Conservation (phyloP, 768 basidiomycete genomes). For the Russula vinacea region DNA sequence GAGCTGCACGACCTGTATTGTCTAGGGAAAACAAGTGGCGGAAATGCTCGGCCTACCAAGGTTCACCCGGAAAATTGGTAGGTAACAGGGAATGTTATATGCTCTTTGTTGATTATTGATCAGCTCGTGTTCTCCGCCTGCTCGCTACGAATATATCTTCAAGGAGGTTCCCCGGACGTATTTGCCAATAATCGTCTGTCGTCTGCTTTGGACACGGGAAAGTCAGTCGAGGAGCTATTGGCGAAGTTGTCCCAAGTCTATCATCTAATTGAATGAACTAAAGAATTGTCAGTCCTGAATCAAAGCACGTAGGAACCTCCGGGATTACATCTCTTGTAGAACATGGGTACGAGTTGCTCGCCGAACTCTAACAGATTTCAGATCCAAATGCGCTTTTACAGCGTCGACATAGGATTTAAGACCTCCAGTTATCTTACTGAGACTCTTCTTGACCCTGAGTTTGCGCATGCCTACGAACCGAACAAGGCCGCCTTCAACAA, state of each 20-base stretch:
- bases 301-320: conserved; percentile 13
- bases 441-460: conserved; percentile 24
- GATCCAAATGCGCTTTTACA: background rate
- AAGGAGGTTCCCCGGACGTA: conserved; percentile 32
- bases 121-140: conserved; percentile 35
- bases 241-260: conserved; percentile 8
- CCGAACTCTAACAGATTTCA: background rate
- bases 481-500: conserved; percentile 11
- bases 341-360: conserved; percentile 1
- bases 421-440: conserved; percentile 30
- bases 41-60: conserved; percentile 39
- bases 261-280: background rate
- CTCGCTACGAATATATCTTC: conserved; percentile 36
- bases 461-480: background rate
- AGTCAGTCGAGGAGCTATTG: conserved; percentile 28
- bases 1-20: background rate
- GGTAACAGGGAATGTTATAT: background rate
- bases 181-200: conserved; percentile 35
- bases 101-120: too few species aligned
- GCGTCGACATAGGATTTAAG: conserved; percentile 30
- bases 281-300: conserved; percentile 11
- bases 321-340: conserved; percentile 14
- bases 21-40: conserved; percentile 39
- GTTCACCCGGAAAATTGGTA: conserved; percentile 33
- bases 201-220: conserved; percentile 33